Conservation (phyloP, 169 alveolate species). For the Plasmodium gaboni region DNA sequence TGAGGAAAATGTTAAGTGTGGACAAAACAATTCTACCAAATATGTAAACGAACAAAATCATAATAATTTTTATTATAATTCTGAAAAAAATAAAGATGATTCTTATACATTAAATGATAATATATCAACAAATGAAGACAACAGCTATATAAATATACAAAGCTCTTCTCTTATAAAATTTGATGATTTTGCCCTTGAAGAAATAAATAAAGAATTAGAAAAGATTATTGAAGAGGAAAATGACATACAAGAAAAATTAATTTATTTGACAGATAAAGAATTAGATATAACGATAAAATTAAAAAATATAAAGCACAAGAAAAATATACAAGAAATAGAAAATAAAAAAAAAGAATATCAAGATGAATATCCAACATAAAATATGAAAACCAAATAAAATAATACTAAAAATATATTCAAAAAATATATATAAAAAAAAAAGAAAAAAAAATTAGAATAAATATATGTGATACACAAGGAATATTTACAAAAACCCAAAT, state of each 20-base stretch:
- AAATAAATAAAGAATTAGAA: constrained; percentile 65
- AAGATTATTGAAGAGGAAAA: constrained; percentile 65
- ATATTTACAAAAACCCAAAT: too few species aligned
- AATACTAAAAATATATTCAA: neutral
- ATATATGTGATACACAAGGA: too few species aligned
- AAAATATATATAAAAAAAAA: neutral
- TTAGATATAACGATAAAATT: constrained; percentile 31
- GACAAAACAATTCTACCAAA: too few species aligned
- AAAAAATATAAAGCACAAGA: constrained; percentile 10
- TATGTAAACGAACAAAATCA: neutral
- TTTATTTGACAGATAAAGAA: constrained; percentile 61
- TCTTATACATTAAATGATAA: constrained; percentile 5
- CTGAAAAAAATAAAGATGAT: too few species aligned
- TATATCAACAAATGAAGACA: neutral
- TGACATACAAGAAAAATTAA: constrained; percentile 52
- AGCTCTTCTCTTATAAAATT: constrained; percentile 31
- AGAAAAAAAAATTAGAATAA: too few species aligned
- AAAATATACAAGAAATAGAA: constrained; percentile 12
- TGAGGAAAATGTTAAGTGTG: too few species aligned
- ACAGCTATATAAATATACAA: neutral
- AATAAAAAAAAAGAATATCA: constrained; percentile 3
- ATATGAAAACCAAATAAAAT: neutral
- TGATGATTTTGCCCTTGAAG: constrained; percentile 46
- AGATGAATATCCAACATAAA: neutral
- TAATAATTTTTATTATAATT: neutral